A percentile compares a stretch with the other conserved stretches of the same genome.
Conservation (phyloP, 2,329 filamentous ascomycete species). For the Aureobasidium melanogenum region DNA sequence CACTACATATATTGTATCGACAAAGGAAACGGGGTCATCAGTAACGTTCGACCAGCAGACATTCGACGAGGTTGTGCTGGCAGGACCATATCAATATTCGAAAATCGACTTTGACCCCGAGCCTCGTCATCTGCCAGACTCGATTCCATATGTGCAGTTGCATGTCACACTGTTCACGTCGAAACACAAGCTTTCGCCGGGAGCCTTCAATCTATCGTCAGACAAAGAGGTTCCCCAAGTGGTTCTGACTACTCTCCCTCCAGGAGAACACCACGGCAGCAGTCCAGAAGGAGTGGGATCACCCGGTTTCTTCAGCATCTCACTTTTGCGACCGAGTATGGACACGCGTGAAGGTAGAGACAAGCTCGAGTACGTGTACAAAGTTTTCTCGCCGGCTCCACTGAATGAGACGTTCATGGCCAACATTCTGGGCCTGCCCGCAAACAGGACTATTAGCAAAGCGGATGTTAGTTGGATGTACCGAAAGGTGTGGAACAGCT, state of each 20-base stretch:
- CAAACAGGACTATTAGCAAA: constrained; percentile 25
- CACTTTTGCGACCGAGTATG: constrained; percentile 55
- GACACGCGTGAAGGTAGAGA: constrained; percentile 35
- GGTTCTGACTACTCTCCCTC: constrained; percentile 73
- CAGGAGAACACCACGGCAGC: constrained; percentile 42
- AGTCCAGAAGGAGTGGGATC: constrained; percentile 55
- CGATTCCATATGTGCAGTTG: constrained; percentile 75
- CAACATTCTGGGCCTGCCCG: constrained; percentile 34
- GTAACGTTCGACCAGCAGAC: neutral
- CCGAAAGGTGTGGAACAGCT: constrained; percentile 70
- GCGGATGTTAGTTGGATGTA: constrained; percentile 64
- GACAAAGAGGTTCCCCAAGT: constrained; percentile 57
- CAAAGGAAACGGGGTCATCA: neutral
- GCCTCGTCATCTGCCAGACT: constrained; percentile 51
- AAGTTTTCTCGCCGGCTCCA: constrained; percentile 53
- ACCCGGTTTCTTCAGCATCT: constrained; percentile 78
- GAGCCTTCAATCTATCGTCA: constrained; percentile 60
- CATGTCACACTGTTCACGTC: constrained; percentile 87
- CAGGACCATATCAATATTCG: constrained; percentile 74
- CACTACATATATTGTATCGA: neutral
- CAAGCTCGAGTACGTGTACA: constrained; percentile 50
- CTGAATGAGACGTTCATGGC: constrained; percentile 40
- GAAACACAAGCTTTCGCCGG: constrained; percentile 59
- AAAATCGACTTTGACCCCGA: constrained; percentile 47
- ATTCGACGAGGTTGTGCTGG: constrained; percentile 77